These are phyloP conservation scores for Pichia membranifaciens DNA, from an alignment of 805 yeast genomes.

Conservation along the genomic window DNA sequence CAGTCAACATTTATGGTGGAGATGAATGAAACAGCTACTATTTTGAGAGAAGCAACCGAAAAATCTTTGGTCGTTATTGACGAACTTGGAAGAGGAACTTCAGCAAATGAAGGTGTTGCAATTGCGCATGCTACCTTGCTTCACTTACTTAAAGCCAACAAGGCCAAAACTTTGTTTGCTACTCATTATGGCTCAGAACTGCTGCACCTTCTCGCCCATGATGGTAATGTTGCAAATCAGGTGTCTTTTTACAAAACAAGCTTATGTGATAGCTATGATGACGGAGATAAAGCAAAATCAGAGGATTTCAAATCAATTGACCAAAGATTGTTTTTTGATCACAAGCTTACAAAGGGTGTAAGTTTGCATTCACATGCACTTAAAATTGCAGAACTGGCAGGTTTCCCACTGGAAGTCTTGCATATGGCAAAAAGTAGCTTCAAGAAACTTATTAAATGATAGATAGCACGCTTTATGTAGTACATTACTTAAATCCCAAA, in stretches of 20 bases:
- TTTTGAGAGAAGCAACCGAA: slow-evolving; percentile 57
- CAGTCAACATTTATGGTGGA: slow-evolving; percentile 92
- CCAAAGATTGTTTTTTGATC: slow-evolving; percentile 42
- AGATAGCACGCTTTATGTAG: neutral
- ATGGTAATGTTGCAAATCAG: slow-evolving; percentile 23
- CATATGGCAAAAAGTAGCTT: slow-evolving; percentile 41
- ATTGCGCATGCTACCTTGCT: slow-evolving; percentile 73
- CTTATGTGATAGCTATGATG: slow-evolving; percentile 15
- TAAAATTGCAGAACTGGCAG: slow-evolving; percentile 71
- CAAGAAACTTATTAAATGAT: slow-evolving; percentile 6
- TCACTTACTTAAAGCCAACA: slow-evolving; percentile 46
- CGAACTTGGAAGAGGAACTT: slow-evolving; percentile 88
- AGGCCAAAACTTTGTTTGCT: slow-evolving; percentile 78
- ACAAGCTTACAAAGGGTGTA: slow-evolving; percentile 59
- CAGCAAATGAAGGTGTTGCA: slow-evolving; percentile 77
- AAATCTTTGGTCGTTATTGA: slow-evolving; percentile 74
- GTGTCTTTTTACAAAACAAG: slow-evolving; percentile 26
- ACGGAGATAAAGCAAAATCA: neutral
- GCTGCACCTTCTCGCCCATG: slow-evolving; percentile 33
- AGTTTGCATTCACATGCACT: slow-evolving; percentile 71
- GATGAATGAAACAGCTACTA: slow-evolving; percentile 76
- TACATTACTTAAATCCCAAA: neutral
- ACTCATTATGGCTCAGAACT: slow-evolving; percentile 72
- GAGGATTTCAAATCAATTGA: slow-evolving; percentile 17
- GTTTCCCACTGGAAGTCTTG: slow-evolving; percentile 62